Evolutionary conservation across 352 stramenopile species (phyloP), one percentile per base, ranked within the genome.

Genomic region (Globisporangium nagaii): DNA sequence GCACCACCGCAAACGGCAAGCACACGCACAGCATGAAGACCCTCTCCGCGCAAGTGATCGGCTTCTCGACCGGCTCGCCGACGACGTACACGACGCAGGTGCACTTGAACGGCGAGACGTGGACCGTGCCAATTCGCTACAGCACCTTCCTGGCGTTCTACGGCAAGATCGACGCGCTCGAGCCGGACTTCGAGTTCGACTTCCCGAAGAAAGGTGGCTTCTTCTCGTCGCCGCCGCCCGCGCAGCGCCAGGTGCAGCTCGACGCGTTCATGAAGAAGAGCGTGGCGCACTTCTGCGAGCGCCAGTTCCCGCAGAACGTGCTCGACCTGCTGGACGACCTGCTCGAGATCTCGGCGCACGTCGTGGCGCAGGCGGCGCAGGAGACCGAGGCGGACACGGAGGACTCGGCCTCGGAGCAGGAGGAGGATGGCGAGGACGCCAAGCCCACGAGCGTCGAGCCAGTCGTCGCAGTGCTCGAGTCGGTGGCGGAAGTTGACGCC

Each of bases 101-200:
- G 37, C 54, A 65, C 24, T 63, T 80, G 31, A 57, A 79, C 41
- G 68, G 58, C 40, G 50, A 50, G 36, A 52, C 52, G 4, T 90
- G 79, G 77, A 60, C 59, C 25, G 57, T 90, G 19, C 55, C 36
- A 6, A 62, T 90, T 34, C 80, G 80, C 47, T 90, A 89, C 66
- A 84, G 70, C 61, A 70, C 68, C 8, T 88, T 88, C 63, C 71
- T 68, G 48, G 55, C 66, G 22, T 83, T 83, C 51, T 88, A 90
- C 66, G 52, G 34, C 51, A 66, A 71, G 10, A 64, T 90, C 43
- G 42, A 68, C 10, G 66, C 63, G 5, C 32, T 78, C 9, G 78
- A 87, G 46, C 67, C 65, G 37, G 52, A 70, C 48, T 88, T 89
- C 43, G 60, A 54, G 2, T 84, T 83, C 44, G 56, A 75, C 3